Percentiles rank a stretch among this genome's conserved stretches.
phyloP scores from a whole-genome alignment of 164 flowering plant species.

The Akebia trifoliata region DNA sequence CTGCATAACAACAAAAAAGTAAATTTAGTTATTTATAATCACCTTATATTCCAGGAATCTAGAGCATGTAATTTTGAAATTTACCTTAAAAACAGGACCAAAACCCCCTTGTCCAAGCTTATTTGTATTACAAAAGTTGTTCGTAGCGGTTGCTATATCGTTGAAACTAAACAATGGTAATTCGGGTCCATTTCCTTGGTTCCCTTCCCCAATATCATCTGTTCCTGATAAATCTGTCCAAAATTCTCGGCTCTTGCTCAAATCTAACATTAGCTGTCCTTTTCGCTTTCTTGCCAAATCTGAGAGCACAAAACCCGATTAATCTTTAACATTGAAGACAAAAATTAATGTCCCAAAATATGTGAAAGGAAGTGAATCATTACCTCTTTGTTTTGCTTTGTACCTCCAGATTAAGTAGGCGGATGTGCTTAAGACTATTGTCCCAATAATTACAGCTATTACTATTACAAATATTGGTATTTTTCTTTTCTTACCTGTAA shows the following conservation, averaged over 20 bases:
- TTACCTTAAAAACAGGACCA: conserved; percentile 80
- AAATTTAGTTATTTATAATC: too few species aligned
- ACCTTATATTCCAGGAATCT: too few species aligned
- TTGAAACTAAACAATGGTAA: conserved; percentile 40
- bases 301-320: background rate
- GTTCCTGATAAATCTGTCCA: conserved; percentile 37
- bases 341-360: background rate
- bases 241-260: conserved; percentile 25
- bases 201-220: conserved; percentile 30
- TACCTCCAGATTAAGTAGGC: conserved; percentile 35
- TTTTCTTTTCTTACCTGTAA: conserved; percentile 18
- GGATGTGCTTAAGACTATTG: conserved; percentile 10
- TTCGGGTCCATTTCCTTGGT: conserved; percentile 31
- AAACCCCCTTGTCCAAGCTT: conserved; percentile 84
- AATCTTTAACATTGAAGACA: background rate
- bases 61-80: background rate
- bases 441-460: conserved; percentile 19
- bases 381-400: conserved; percentile 33
- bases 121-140: conserved; percentile 43
- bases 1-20: conserved; percentile 21
- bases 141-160: conserved; percentile 42
- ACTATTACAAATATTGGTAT: conserved; percentile 19
- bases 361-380: background rate
- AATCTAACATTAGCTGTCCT: conserved; percentile 7
- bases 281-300: conserved; percentile 11